Evolutionary conservation across 495 filamentous ascomycete species (phyloP), one percentile per base, ranked within the genome.

Genomic region (Glarea lozoyensis): DNA sequence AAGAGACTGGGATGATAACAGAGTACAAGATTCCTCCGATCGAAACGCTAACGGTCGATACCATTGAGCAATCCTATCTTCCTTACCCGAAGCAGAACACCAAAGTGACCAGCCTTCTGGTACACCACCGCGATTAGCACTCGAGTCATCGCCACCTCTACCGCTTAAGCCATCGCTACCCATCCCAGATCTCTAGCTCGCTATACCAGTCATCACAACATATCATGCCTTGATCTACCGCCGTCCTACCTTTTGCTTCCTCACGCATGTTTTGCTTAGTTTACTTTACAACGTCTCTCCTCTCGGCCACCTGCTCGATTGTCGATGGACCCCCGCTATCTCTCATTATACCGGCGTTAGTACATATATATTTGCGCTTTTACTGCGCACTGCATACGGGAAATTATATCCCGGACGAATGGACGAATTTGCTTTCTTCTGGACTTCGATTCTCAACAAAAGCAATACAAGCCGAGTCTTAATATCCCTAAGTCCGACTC

Each of bases 21-120:
- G 43, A 45, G 53, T 25, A 17, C 35, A 56, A 50, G 48, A 53
- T 50, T 51, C 54, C 27, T 49, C 53, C 41, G 54, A 57, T 40
- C 54, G 50, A 50, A 57, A 43, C 45, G 23, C 48, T 11, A 36
- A 29, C 25, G 21, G 35, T 22, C 43, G 54, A 53, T 56, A 47
- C 41, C 24, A 43, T 38, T 48, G 45, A 43, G n/a, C n/a, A n/a
- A n/a, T n/a, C n/a, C n/a, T n/a, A n/a, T n/a, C n/a, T n/a, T n/a
- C n/a, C n/a, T n/a, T n/a, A n/a, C n/a, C n/a, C n/a, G n/a, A n/a
- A n/a, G n/a, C n/a, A n/a, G n/a, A n/a, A n/a, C n/a, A n/a, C n/a
- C n/a, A n/a, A n/a, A n/a, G n/a, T n/a, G n/a, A n/a, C n/a, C n/a
- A n/a, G n/a, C n/a, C n/a, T n/a, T n/a, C n/a, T n/a, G n/a, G n/a